Base-by-base conservation (phyloP, 2,329 filamentous ascomycete genomes). In the Microcera coccophila region DNA sequence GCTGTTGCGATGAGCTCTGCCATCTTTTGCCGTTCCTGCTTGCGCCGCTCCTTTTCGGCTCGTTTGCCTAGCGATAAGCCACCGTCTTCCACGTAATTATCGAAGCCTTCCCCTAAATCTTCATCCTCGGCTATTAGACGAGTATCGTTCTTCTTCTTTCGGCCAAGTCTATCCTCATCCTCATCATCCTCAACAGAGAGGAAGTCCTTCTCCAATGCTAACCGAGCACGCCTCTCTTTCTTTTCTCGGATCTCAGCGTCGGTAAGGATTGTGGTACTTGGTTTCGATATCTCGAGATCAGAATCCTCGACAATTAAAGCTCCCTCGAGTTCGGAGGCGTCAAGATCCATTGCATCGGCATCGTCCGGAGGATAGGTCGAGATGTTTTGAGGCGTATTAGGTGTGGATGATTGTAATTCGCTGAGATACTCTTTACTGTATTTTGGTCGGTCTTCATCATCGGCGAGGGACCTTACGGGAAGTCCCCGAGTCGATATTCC, bases 91-190 rank as follows among this genome's bases (percentile, higher is more conserved):
- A 93, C 87, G 56, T 87, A 95, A 41, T 91, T 85, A 47, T 97
- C 91, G 55, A 95, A 97, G 0, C 90, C 90, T 67, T 97, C 93
- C 28, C 87, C 87, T 0, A 96, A 77, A 58, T 97, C 89, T 61
- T 97, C 91, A 55, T 97, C 91, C 24, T 96, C 90, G 32, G 76
- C 79, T 5, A 90, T 78, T 2, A 97, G 75, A 2, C 91, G 78
- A 5, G 85, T 86, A 48, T 90, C 78, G 24, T 80, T 77, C 51
- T 85, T 81, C 55, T 83, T 80, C 50, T 80, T 79, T 15, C 52
- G 66, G 3, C 50, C 48, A 16, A 50, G 52, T 4, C 42, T 65
- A 36, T 76, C 72, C n/a, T 76, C 75, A 37, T 76, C 72, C n/a
- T 76, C 75, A n/a, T 73, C 73, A 24, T 76, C 79, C 42, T 80